Percentiles rank a stretch among this genome's conserved stretches.
Conservation (phyloP, 306 rosid species). For the Begonia fuchsioides region DNA sequence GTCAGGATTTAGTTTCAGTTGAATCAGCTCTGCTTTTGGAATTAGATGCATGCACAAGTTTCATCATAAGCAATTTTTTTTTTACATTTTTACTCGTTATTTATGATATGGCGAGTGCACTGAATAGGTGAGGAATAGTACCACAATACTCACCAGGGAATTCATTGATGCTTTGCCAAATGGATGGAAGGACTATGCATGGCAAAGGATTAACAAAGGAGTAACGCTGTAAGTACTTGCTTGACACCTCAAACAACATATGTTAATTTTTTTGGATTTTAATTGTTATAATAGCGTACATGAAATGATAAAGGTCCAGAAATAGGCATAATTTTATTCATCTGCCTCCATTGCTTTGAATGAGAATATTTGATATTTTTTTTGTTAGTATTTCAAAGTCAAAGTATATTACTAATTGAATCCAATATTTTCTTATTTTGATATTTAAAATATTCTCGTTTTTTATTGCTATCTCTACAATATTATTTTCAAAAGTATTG, state of each 20-base stretch:
- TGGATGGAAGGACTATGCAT: conserved; percentile 98
- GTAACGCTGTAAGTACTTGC: conserved; percentile 49
- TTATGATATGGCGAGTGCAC: conserved; percentile 33
- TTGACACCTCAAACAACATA: conserved; percentile 1
- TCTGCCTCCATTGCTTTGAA: no score
- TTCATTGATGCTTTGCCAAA: conserved; percentile 82
- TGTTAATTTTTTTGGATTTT: conserved; percentile 9
- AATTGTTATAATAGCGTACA: not conserved
- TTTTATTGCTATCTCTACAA: no score
- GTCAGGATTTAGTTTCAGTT: not conserved
- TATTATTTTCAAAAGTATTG: no score
- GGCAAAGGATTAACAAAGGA: conserved; percentile 98
- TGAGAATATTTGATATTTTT: not conserved
- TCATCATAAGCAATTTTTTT: conserved; percentile 9
- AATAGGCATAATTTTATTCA: no score
- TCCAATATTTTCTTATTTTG: no score
- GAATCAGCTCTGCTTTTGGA: conserved; percentile 1
- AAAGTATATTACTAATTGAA: not conserved
- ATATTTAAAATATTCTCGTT: no score
- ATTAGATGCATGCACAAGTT: not conserved
- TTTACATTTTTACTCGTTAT: conserved; percentile 17
- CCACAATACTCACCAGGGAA: conserved; percentile 87
- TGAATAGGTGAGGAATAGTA: conserved; percentile 91
- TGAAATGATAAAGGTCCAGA: no score
- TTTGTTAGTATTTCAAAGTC: not conserved